These are phyloP conservation scores for Mallotus japonicus DNA, from an alignment of 441 rosid genomes.

Conservation along the genomic window DNA sequence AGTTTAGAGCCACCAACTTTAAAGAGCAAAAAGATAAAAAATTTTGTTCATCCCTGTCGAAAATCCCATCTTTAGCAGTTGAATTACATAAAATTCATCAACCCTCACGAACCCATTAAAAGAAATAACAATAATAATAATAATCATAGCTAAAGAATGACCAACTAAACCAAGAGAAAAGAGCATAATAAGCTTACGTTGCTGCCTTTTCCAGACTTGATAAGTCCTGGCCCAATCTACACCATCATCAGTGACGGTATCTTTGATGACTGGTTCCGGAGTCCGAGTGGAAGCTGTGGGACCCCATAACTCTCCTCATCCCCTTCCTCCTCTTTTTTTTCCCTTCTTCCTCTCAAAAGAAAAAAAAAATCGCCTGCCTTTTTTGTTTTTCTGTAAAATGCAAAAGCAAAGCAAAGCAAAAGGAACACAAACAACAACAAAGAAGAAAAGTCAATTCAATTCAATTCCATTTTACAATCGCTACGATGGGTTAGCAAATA, in stretches of 20 bases:
- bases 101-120: not conserved
- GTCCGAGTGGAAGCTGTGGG: conserved; percentile 47
- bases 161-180: not conserved
- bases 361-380: too few relatives aligned
- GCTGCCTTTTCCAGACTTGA: conserved; percentile 82
- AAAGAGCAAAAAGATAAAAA: not conserved
- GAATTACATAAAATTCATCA: not conserved
- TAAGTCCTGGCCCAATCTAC: conserved; percentile 52
- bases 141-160: too few relatives aligned
- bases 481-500: conserved; percentile 8
- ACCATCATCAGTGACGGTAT: conserved; percentile 17
- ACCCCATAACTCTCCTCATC: conserved; percentile 46
- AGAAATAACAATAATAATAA: too few relatives aligned
- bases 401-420: not conserved
- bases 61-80: not conserved
- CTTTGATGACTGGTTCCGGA: conserved; percentile 42
- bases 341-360: not conserved
- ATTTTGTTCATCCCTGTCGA: not conserved
- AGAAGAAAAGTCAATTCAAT: not conserved
- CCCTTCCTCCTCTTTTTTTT: not conserved
- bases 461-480: not conserved
- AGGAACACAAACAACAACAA: too few relatives aligned
- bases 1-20: not conserved
- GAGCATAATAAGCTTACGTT: conserved; percentile 49
- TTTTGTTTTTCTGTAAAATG: not conserved